phyloP scores from a whole-genome alignment of 2,329 filamentous ascomycete species.

The Sporothrix brunneoviolacea region DNA sequence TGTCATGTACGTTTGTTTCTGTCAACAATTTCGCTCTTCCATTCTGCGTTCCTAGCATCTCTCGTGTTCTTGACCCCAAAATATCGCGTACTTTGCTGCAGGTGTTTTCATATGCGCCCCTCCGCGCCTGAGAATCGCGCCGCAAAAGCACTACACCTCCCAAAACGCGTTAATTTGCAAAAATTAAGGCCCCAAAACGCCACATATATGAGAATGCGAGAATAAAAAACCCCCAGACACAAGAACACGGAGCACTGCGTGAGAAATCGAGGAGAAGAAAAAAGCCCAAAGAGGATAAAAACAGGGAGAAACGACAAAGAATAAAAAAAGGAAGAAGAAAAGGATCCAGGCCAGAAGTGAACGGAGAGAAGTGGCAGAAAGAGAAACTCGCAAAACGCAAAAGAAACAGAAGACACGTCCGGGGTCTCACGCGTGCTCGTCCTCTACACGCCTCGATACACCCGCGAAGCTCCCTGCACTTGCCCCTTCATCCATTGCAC shows the following conservation, averaged over 20 bases:
- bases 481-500: not conserved
- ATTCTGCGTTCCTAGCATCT: not conserved
- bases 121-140: not conserved
- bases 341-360: no score
- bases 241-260: no score
- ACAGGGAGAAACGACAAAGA: no score
- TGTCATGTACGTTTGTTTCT: conserved; percentile 1
- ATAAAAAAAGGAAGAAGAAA: no score
- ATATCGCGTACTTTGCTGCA: not conserved
- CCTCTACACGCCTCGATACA: not conserved
- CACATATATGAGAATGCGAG: not conserved
- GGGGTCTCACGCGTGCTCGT: not conserved
- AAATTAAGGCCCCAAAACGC: not conserved
- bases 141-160: not conserved
- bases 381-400: no score
- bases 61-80: not conserved
- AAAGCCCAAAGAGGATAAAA: no score
- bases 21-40: not conserved
- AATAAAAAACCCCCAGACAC: no score
- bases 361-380: no score
- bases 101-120: not conserved
- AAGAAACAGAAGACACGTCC: no score
- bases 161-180: not conserved
- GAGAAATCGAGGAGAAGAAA: no score
- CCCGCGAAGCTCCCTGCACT: not conserved